Evolutionary conservation across 2,329 filamentous ascomycete species (phyloP), one percentile per base, ranked within the genome.

Genomic region (Fusarium euwallaceae): DNA sequence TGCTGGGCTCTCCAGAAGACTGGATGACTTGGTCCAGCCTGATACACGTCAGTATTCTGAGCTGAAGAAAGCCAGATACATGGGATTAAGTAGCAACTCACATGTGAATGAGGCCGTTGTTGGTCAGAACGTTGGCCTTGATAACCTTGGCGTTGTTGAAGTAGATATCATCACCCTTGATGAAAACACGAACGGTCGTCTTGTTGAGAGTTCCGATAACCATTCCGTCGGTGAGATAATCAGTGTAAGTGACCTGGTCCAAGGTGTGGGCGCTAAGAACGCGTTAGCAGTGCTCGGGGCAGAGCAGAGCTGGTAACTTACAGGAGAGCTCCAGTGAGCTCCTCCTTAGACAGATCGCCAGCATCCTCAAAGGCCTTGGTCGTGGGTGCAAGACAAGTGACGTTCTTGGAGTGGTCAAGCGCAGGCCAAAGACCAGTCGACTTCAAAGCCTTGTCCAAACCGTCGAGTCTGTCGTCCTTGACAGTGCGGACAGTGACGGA

Each of bases 121-220:
- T 77, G 3, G 75, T 77, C 0, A 77, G 24, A 0, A 77, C 75
- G 37, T 77, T 77, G 1, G 72, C 43, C 34, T 77, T 66, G 4
- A 77, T 75, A 0, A 77, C 61, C 61, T 75, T 77, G 61, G 75
- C 75, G 5, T 77, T 77, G 59, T 77, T 77, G 63, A 77, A 77
- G 41, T 66, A 77, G 14, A 77, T 74, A 9, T 75, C 72, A 9
- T 70, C 29, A 0, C 53, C 63, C 32, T 69, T 74, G 5, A 77
- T 63, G 3, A 45, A 51, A 1, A 77, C 74, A 4, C 60, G 58
- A 2, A 77, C 70, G 5, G 48, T 67, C 1, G 70, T 72, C 8
- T 75, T 61, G 32, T 77, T 76, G 1, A 74, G 29, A 5, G 74
- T 77, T 9, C 58, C 66, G 0, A 77, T 20, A 5, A 75, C 61